These are phyloP conservation scores for Limonium bicolor DNA, from an alignment of 148 eudicot species.

Conservation along the genomic window DNA sequence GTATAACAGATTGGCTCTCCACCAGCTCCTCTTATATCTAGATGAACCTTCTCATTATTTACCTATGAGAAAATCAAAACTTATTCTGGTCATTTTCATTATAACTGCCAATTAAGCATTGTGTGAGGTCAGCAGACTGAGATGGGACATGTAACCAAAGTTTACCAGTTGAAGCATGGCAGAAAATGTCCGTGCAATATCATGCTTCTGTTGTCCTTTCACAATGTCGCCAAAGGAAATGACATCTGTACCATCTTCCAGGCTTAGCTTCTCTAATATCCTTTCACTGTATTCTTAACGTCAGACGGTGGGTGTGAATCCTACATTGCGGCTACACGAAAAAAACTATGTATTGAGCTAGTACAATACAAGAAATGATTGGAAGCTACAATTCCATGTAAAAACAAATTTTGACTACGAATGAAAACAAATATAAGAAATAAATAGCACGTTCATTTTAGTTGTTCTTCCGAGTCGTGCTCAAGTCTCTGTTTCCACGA, in stretches of 20 bases:
- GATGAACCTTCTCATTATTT: slow-evolving; percentile 59
- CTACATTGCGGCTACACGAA: too few species aligned
- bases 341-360: too few species aligned
- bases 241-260: slow-evolving; percentile 19
- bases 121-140: neutral
- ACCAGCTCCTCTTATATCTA: slow-evolving; percentile 22
- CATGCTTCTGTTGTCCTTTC: slow-evolving; percentile 63
- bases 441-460: too few species aligned
- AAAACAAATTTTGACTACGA: too few species aligned
- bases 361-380: too few species aligned
- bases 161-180: slow-evolving; percentile 85
- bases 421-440: neutral
- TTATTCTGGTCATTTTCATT: neutral
- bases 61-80: slow-evolving; percentile 29
- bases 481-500: slow-evolving; percentile 89
- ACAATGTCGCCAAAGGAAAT: slow-evolving; percentile 62
- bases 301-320: slow-evolving; percentile 81
- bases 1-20: slow-evolving; percentile 42
- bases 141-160: neutral
- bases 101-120: too few species aligned
- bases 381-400: too few species aligned
- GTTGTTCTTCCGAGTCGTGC: slow-evolving; percentile 71
- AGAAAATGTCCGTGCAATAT: slow-evolving; percentile 79
- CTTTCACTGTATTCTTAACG: slow-evolving; percentile 62
- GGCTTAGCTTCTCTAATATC: slow-evolving; percentile 41